Percentiles rank a stretch among this genome's conserved stretches.
These are phyloP conservation scores for Diaporthe sp. DNA, from an alignment of 2,329 filamentous ascomycete genomes.

Conservation along the genomic window DNA sequence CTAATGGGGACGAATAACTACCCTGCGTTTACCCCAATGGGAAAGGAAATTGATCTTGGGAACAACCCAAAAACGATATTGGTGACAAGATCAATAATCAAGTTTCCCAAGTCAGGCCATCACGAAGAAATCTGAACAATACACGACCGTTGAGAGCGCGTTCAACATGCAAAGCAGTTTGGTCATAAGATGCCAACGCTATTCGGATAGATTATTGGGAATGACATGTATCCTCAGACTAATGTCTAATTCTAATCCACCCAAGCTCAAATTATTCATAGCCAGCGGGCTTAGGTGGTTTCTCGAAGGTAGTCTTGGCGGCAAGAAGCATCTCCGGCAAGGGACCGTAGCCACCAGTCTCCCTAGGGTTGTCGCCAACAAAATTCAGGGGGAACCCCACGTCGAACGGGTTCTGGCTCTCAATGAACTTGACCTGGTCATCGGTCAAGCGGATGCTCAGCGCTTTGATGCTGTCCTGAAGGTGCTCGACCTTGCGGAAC, in stretches of 20 bases:
- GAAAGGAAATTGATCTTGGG: too few species aligned
- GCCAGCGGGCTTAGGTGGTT: conserved; percentile 6
- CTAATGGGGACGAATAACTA: too few species aligned
- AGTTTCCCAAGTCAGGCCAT: too few species aligned
- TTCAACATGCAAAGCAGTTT: too few species aligned
- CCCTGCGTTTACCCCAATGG: too few species aligned
- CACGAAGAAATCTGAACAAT: too few species aligned
- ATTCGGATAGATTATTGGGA: background rate
- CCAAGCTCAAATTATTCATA: background rate
- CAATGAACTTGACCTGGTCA: conserved; percentile 76
- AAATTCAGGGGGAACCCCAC: conserved; percentile 77
- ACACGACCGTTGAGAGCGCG: too few species aligned
- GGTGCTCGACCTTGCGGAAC: conserved; percentile 76
- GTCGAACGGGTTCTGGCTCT: conserved; percentile 72
- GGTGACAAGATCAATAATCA: too few species aligned
- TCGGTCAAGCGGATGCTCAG: conserved; percentile 70
- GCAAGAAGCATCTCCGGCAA: background rate
- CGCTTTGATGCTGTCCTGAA: conserved; percentile 78
- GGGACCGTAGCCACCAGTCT: background rate
- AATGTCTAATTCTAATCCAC: background rate
- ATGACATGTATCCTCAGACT: background rate
- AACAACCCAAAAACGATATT: too few species aligned
- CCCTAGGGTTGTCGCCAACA: conserved; percentile 56
- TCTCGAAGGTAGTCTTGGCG: background rate
- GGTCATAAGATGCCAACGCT: background rate